Conservation (phyloP, 331 rosid genomes). For the Acacia concinna region DNA sequence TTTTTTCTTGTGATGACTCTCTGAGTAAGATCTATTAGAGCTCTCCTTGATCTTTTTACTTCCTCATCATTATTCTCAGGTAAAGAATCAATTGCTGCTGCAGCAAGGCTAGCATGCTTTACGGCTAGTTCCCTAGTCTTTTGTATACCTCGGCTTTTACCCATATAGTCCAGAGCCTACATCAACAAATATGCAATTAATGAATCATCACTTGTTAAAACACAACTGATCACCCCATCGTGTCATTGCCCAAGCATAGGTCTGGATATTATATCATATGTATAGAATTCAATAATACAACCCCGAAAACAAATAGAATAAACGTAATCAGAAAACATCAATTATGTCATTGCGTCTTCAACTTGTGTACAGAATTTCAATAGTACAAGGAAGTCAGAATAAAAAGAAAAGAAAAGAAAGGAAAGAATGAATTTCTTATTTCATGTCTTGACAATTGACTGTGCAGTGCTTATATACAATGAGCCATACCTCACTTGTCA, state of each 20-base stretch:
- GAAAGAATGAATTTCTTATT: too few species aligned
- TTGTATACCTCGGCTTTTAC: constrained; percentile 62
- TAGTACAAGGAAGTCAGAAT: too few species aligned
- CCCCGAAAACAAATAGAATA: background rate
- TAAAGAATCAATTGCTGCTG: constrained; percentile 63
- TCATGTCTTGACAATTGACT: too few species aligned
- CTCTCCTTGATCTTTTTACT: constrained; percentile 60
- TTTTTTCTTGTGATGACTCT: constrained; percentile 62
- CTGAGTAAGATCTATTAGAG: constrained; percentile 65
- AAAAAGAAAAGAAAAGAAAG: too few species aligned
- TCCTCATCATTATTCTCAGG: constrained; percentile 55
- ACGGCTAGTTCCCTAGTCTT: constrained; percentile 62
- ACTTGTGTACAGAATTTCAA: background rate
- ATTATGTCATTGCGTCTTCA: background rate
- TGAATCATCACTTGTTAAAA: background rate
- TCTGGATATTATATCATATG: background rate
- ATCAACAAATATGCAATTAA: background rate
- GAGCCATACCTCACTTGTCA: too few species aligned
- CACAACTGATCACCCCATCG: background rate
- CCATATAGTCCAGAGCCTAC: constrained; percentile 66
- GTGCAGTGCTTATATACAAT: too few species aligned
- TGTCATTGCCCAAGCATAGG: background rate
- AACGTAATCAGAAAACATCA: background rate
- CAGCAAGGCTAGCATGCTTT: constrained; percentile 65
- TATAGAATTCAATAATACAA: background rate